These are phyloP conservation scores for Phytophthora pisi DNA, from an alignment of 352 stramenopile species.

Conservation along the genomic window DNA sequence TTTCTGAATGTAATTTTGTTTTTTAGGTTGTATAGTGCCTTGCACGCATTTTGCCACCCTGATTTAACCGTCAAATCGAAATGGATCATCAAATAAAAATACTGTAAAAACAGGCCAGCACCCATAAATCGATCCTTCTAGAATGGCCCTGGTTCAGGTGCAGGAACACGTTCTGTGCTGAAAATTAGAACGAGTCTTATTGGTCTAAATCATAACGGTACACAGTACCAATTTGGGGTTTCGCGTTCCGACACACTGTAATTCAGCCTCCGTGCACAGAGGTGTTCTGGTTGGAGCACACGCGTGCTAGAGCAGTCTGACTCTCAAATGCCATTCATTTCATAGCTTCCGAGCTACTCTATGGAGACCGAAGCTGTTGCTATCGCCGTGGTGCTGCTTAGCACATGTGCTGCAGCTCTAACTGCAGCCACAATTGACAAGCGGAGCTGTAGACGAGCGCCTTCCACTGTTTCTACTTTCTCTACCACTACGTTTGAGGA, in stretches of 20 bases:
- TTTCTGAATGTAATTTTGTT: no score
- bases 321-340: neutral
- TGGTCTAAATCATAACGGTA: no score
- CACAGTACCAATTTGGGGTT: neutral
- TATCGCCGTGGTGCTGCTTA: neutral
- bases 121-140: no score
- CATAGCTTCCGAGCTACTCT: neutral
- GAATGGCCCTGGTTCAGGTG: no score
- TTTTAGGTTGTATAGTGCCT: no score
- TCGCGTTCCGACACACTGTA: neutral
- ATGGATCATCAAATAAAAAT: no score
- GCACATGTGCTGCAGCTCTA: neutral
- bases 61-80: no score
- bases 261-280: neutral
- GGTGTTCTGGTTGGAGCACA: slow-evolving; percentile 7
- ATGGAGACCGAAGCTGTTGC: neutral
- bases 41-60: no score
- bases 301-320: neutral
- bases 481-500: slow-evolving; percentile 22
- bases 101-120: no score
- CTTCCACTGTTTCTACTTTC: slow-evolving; percentile 2
- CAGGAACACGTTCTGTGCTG: no score
- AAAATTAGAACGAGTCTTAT: no score
- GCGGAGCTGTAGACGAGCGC: neutral
- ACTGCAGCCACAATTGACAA: slow-evolving; percentile 3